A percentile compares a stretch with the other conserved stretches of the same genome.
Evolutionary conservation across 2,329 filamentous ascomycete genomes (phyloP).

Genomic region (Gliomastix tumulicola): DNA sequence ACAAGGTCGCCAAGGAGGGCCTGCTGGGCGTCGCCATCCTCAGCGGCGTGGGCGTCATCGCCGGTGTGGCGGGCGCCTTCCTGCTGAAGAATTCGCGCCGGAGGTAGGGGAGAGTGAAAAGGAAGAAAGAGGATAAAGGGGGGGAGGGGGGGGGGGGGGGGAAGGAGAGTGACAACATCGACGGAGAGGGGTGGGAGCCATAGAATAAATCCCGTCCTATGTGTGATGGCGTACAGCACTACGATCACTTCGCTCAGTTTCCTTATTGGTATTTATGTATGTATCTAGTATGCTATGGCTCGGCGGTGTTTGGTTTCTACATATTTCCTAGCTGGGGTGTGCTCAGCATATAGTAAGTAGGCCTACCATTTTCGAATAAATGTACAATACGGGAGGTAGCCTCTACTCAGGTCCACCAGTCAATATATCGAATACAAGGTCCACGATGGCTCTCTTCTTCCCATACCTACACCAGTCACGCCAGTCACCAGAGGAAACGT

Average conservation of each 20-base stretch:
- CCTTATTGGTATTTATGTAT: too few relatives aligned
- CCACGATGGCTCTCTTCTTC: too few relatives aligned
- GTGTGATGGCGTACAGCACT: not conserved
- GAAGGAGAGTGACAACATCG: not conserved
- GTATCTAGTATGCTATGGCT: not conserved
- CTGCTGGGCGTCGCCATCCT: slow-evolving; percentile 92
- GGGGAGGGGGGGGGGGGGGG: not conserved
- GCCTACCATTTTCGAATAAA: too few relatives aligned
- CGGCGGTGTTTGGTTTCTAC: too few relatives aligned
- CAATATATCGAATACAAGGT: too few relatives aligned
- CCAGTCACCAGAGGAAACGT: too few relatives aligned
- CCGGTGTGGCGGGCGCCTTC: slow-evolving; percentile 86
- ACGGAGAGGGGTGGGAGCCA: not conserved
- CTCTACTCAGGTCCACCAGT: too few relatives aligned
- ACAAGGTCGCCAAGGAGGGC: slow-evolving; percentile 92
- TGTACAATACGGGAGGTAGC: too few relatives aligned
- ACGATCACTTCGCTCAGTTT: not conserved
- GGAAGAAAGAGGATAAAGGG: not conserved
- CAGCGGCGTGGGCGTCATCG: slow-evolving; percentile 84
- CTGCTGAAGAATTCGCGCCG: slow-evolving; percentile 70
- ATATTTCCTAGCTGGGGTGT: too few relatives aligned
- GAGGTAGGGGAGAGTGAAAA: slow-evolving; percentile 26
- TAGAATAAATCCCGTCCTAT: too few relatives aligned
- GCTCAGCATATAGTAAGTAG: too few relatives aligned
- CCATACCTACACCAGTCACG: too few relatives aligned